These are phyloP conservation scores for Theileria annulata DNA, from an alignment of 169 alveolate species.

Conservation along the genomic window DNA sequence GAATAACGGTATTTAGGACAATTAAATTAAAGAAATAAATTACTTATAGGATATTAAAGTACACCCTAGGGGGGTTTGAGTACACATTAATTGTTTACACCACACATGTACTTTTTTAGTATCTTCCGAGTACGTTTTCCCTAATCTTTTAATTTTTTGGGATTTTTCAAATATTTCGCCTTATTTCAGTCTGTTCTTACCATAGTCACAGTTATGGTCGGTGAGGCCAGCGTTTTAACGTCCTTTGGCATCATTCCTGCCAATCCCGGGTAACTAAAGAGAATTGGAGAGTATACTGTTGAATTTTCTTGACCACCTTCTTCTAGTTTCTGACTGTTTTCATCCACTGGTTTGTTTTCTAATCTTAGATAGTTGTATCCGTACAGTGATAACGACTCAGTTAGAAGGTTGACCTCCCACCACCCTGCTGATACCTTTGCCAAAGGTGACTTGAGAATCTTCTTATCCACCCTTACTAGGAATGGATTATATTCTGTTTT, in stretches of 20 bases:
- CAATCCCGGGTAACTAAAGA: conserved; percentile 43
- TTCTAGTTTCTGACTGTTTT: neutral
- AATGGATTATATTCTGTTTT: conserved; percentile 18
- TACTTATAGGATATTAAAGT: neutral
- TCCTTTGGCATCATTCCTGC: conserved; percentile 24
- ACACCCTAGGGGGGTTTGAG: neutral
- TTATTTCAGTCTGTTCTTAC: neutral
- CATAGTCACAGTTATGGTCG: conserved; percentile 25
- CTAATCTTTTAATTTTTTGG: neutral
- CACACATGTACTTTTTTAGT: conserved; percentile 4
- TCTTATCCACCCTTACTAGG: conserved; percentile 25
- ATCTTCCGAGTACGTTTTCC: neutral
- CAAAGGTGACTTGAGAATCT: conserved; percentile 34
- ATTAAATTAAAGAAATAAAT: too few relatives aligned
- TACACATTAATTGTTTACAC: neutral
- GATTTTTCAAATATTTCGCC: neutral
- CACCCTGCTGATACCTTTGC: conserved; percentile 38
- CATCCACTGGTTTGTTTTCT: neutral
- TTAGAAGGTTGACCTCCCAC: conserved; percentile 60
- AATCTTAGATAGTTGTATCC: conserved; percentile 43
- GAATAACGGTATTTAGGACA: neutral
- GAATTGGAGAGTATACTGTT: conserved; percentile 25
- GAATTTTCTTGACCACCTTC: neutral
- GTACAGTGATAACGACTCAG: conserved; percentile 43
- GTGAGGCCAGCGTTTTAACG: conserved; percentile 28